Evolutionary conservation across 163 green algal genomes (phyloP).

Genomic region (Chloromonas sp.): DNA sequence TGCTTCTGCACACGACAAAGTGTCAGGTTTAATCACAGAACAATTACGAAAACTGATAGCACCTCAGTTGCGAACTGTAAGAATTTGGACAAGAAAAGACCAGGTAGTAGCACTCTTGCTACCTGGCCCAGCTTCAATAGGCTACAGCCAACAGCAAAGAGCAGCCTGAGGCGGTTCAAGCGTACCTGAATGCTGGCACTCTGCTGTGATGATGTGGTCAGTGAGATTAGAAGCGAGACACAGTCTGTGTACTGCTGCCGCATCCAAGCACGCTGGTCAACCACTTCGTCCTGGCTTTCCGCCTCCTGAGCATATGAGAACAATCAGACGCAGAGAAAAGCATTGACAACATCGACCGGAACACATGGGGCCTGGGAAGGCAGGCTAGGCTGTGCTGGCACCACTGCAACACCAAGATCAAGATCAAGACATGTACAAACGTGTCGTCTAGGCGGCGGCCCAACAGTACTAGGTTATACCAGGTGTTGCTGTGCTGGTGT

Average conservation of each 20-base stretch:
- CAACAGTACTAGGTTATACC: no score
- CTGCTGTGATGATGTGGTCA: conserved; percentile 5
- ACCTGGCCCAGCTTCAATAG: neutral
- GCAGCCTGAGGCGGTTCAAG: neutral
- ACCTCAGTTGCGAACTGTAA: neutral
- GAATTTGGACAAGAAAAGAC: neutral
- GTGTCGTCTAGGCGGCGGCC: no score
- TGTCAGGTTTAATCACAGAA: no score
- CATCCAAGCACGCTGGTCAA: conserved; percentile 37
- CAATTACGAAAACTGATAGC: no score
- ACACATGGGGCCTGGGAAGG: no score
- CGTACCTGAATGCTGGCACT: conserved; percentile 20
- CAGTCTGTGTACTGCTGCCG: conserved; percentile 43
- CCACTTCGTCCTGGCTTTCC: conserved; percentile 3
- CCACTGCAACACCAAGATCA: no score
- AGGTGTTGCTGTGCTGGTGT: no score
- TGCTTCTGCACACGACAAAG: neutral
- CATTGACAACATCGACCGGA: no score
- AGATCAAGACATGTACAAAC: no score
- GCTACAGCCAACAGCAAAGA: neutral
- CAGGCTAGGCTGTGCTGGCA: no score
- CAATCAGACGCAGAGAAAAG: no score
- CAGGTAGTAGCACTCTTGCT: neutral
- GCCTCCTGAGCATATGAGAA: no score
- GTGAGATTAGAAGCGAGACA: conserved; percentile 17